Evolutionary conservation across 805 yeast genomes (phyloP).

Genomic region (Grigorovia humatica): DNA sequence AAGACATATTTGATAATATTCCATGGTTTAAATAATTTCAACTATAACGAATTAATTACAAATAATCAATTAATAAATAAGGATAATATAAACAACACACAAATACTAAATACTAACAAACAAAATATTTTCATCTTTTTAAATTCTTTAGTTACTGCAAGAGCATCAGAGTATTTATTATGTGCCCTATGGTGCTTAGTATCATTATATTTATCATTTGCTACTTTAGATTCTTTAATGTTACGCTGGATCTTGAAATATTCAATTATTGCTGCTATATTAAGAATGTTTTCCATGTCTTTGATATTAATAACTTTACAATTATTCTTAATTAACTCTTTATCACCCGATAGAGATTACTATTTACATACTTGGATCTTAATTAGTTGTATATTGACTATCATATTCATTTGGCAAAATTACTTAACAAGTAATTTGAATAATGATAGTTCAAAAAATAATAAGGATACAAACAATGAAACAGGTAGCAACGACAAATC

Average conservation of each 20-base stretch:
- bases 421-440: slow-evolving; percentile 74
- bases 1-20: slow-evolving; percentile 19
- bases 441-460: slow-evolving; percentile 7
- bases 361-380: slow-evolving; percentile 85
- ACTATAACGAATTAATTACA: not conserved
- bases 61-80: not conserved
- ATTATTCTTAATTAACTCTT: slow-evolving; percentile 52
- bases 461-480: not conserved
- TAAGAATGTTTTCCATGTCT: slow-evolving; percentile 77
- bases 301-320: slow-evolving; percentile 61
- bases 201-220: slow-evolving; percentile 71
- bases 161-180: slow-evolving; percentile 68
- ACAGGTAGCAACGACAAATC: not conserved
- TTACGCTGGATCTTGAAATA: slow-evolving; percentile 90
- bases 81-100: not conserved
- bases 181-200: slow-evolving; percentile 92
- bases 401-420: slow-evolving; percentile 73
- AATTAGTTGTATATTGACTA: slow-evolving; percentile 75
- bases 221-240: slow-evolving; percentile 80
- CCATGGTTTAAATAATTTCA: not conserved
- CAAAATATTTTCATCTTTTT: slow-evolving; percentile 9
- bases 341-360: slow-evolving; percentile 63
- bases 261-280: slow-evolving; percentile 77
- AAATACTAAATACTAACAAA: not conserved
- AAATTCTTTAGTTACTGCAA: slow-evolving; percentile 41